A percentile compares a stretch with the other conserved stretches of the same genome.
Evolutionary conservation across 768 basidiomycete species (phyloP).

Genomic region (Arthromyces matolae): DNA sequence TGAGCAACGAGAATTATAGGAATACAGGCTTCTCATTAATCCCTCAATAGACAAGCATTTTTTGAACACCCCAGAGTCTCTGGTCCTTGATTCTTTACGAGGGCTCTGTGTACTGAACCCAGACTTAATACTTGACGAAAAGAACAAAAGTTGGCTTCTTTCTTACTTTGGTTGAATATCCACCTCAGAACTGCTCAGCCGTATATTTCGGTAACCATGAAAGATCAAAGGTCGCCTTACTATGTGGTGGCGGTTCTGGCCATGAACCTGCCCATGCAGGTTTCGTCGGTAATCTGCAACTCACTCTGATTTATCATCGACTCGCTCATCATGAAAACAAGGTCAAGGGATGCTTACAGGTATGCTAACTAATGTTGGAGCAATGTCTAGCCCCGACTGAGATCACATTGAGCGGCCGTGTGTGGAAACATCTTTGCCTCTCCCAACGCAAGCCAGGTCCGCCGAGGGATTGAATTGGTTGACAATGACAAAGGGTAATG

Average conservation of each 20-base stretch:
- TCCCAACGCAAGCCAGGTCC: slow-evolving; percentile 82
- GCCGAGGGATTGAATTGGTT: slow-evolving; percentile 73
- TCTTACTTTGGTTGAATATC: background rate
- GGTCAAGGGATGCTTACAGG: slow-evolving; percentile 79
- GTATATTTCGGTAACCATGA: slow-evolving; percentile 57
- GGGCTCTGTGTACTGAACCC: slow-evolving; percentile 75
- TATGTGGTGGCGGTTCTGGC: slow-evolving; percentile 84
- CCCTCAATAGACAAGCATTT: slow-evolving; percentile 65
- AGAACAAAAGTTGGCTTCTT: slow-evolving; percentile 57
- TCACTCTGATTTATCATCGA: background rate
- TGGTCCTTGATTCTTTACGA: slow-evolving; percentile 75
- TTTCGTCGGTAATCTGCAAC: slow-evolving; percentile 69
- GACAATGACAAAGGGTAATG: slow-evolving; percentile 66
- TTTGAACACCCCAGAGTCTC: slow-evolving; percentile 60
- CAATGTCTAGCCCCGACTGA: background rate
- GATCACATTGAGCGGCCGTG: slow-evolving; percentile 50
- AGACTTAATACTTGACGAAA: slow-evolving; percentile 61
- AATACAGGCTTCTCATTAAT: background rate
- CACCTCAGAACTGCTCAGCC: slow-evolving; percentile 37
- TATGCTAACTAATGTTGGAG: slow-evolving; percentile 27
- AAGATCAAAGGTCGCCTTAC: slow-evolving; percentile 64
- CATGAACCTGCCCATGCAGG: slow-evolving; percentile 91
- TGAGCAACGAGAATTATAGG: slow-evolving; percentile 11
- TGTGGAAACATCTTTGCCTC: slow-evolving; percentile 90
- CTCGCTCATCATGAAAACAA: slow-evolving; percentile 23